phyloP scores from a whole-genome alignment of 306 rosid genomes.

The Mimosa bimucronata region DNA sequence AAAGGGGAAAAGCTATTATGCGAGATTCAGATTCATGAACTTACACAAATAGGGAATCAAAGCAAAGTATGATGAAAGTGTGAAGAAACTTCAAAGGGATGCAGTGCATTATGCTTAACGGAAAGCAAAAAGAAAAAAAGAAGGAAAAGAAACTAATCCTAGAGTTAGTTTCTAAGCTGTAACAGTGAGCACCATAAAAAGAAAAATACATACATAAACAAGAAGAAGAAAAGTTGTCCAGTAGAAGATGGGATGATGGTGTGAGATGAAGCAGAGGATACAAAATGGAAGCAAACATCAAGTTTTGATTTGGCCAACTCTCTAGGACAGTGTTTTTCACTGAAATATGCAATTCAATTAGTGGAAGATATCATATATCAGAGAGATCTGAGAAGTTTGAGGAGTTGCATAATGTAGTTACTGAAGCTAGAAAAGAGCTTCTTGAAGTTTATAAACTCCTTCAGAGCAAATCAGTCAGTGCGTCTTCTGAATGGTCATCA shows the following conservation, averaged over 20 bases:
- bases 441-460: constrained; percentile 58
- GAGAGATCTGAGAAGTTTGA: constrained; percentile 53
- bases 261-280: neutral
- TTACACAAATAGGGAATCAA: neutral
- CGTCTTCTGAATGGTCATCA: constrained; percentile 48
- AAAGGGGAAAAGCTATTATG: neutral
- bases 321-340: no score
- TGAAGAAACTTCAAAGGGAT: neutral
- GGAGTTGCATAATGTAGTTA: constrained; percentile 57
- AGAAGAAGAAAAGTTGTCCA: neutral
- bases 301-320: no score
- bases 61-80: no score
- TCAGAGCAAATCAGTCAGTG: constrained; percentile 47
- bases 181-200: neutral
- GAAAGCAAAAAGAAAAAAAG: neutral
- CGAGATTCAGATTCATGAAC: neutral
- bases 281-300: neutral
- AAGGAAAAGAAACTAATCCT: neutral
- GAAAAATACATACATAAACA: neutral
- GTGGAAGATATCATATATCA: constrained; percentile 44
- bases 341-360: constrained; percentile 49
- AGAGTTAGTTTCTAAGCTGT: neutral
- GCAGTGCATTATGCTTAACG: neutral
- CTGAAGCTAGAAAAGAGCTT: constrained; percentile 69
- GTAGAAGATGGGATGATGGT: neutral